phyloP scores from a whole-genome alignment of 75 land plant species.

The Cupressus sempervirens region DNA sequence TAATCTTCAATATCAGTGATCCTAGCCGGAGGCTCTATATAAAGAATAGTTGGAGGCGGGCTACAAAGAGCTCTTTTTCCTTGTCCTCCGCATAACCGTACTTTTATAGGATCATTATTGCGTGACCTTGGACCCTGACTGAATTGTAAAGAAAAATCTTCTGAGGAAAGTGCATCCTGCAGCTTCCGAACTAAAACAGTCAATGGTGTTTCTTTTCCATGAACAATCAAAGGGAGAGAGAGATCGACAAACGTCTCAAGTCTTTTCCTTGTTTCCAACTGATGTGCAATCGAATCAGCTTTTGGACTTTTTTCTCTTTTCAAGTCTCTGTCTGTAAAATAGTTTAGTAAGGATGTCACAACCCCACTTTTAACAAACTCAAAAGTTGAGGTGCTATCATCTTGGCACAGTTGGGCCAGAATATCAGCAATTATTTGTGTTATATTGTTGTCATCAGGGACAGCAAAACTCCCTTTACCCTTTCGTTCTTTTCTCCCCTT shows the following conservation, averaged over 20 bases:
- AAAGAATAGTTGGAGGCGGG: constrained; percentile 18
- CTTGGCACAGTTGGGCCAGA: constrained; percentile 30
- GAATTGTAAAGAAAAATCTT: constrained; percentile 49
- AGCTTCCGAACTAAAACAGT: constrained; percentile 42
- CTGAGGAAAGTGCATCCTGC: constrained; percentile 57
- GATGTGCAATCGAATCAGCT: not conserved
- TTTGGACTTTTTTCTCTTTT: constrained; percentile 2
- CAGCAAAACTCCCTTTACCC: not conserved
- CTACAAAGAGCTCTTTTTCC: constrained; percentile 16
- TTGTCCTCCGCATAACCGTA: constrained; percentile 43
- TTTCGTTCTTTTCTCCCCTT: not conserved
- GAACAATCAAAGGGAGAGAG: constrained; percentile 6
- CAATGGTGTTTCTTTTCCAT: constrained; percentile 32
- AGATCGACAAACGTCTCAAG: constrained; percentile 36
- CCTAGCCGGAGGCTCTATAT: constrained; percentile 40
- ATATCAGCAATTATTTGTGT: constrained; percentile 10
- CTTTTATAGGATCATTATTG: constrained; percentile 34
- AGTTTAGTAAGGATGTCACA: constrained; percentile 41
- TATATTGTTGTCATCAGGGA: not conserved
- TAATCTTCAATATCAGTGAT: constrained; percentile 44
- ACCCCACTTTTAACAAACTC: constrained; percentile 79
- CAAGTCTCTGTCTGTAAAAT: constrained; percentile 35
- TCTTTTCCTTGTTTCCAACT: constrained; percentile 22
- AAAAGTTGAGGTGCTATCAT: constrained; percentile 58
- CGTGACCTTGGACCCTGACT: constrained; percentile 25